Conservation (phyloP, 805 yeast genomes). For the Zygoascus tannicola region DNA sequence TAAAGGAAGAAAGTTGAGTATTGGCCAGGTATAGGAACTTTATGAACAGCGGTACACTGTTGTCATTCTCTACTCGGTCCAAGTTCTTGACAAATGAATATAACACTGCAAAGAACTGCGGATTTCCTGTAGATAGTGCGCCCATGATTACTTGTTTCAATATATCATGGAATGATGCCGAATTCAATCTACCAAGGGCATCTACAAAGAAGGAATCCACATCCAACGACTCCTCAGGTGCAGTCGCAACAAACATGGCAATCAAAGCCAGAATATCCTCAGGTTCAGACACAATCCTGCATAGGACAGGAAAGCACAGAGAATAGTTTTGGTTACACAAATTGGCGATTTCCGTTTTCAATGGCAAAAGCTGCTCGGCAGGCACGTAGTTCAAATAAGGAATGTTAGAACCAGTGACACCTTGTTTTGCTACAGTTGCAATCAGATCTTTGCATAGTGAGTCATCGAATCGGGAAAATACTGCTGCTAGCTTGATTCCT, state of each 20-base stretch:
- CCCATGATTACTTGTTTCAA: background rate
- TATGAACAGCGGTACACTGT: background rate
- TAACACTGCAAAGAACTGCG: constrained; percentile 1
- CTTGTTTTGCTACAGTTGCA: too few species aligned
- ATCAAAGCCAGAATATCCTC: background rate
- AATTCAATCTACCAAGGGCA: background rate
- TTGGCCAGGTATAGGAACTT: background rate
- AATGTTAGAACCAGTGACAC: too few species aligned
- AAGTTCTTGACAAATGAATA: background rate
- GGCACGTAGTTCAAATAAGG: background rate
- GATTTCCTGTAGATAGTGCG: background rate
- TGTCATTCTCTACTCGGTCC: background rate
- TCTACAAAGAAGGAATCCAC: background rate
- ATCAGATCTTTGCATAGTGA: too few species aligned
- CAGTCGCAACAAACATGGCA: background rate
- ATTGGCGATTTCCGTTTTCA: background rate
- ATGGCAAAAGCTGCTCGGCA: background rate
- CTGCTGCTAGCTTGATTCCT: too few species aligned
- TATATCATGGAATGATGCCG: background rate
- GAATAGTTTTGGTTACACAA: background rate
- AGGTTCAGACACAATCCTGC: background rate
- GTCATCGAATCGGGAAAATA: too few species aligned
- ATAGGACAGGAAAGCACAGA: background rate
- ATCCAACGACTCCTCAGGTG: background rate
- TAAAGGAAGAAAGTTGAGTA: background rate